These are phyloP conservation scores for Abeoforma whisleri DNA, from an alignment of 78 protist species.

Conservation along the genomic window DNA sequence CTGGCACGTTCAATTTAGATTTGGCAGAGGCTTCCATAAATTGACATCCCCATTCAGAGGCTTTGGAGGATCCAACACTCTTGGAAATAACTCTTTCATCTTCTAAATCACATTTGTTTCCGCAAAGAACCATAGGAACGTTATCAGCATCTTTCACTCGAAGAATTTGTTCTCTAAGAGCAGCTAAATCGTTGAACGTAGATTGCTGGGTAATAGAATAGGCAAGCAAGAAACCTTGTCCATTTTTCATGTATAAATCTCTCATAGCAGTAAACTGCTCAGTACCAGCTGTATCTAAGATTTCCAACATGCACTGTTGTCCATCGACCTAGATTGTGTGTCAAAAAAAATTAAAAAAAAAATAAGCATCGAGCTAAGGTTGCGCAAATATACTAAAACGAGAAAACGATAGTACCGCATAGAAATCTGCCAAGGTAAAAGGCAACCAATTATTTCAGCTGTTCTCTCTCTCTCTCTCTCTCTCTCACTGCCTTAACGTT, in stretches of 20 bases:
- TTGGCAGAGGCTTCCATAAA: constrained; percentile 57
- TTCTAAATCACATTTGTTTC: constrained; percentile 85
- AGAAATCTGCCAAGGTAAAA: no score
- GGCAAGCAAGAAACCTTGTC: constrained; percentile 75
- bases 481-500: no score
- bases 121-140: constrained; percentile 49
- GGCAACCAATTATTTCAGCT: no score
- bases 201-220: constrained; percentile 60
- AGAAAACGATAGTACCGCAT: no score
- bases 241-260: constrained; percentile 64
- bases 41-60: constrained; percentile 13
- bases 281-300: constrained; percentile 78
- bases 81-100: constrained; percentile 57
- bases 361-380: no score
- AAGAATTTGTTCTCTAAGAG: constrained; percentile 58
- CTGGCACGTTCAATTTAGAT: constrained; percentile 31
- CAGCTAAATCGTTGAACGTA: constrained; percentile 59
- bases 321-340: no score
- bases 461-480: no score
- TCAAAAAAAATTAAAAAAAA: no score
- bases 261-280: constrained; percentile 75
- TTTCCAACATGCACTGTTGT: constrained; percentile 53
- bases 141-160: constrained; percentile 56
- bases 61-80: constrained; percentile 47
- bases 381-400: no score